Evolutionary conservation across 163 green algal species (phyloP), one percentile per base, ranked within the genome.

Genomic region (Volvox carteri): DNA sequence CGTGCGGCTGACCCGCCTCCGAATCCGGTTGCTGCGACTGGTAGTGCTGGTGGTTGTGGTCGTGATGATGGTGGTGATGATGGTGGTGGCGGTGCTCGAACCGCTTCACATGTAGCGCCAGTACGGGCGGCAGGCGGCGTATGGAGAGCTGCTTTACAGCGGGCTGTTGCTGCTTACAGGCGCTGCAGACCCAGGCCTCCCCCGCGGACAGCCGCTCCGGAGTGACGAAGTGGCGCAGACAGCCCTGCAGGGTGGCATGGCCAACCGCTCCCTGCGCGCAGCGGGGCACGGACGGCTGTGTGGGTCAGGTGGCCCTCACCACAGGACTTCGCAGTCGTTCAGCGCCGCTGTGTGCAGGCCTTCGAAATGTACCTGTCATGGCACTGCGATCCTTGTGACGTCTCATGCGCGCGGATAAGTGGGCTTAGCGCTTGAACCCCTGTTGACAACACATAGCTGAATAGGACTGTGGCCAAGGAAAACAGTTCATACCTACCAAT

Each of bases 51-150:
- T 70, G 48, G 18, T 35, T 28, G 28, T 41, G 46, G 75, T 80
- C 28, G 42, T 80, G 73, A n/a, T 37, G 72, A 30, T 62, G 48
- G 76, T 54, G 50, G 50, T 44, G 78, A 6, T 65, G 41, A 12
- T 75, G 91, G 60, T 86, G 78, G 78, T 77, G 39, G 28, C 46
- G 73, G 83, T 98, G 94, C 92, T 99, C 95, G 91, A 99, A 99
- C 46, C 97, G 93, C 93, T 99, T 99, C 52, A 98, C 89, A 88
- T 99, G 97, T 42, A 99, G 90, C 70, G 93, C 95, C 62, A 99
- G 94, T 73, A 98, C 93, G 14, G 95, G 95, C 14, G 97, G 97
- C 86, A 98, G 93, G 21, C 91, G 92, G 14, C 92, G 84, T 30
- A 99, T 88, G 28, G 93, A 96, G 90, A 99, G 92, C 95, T 98